Conservation (phyloP, 805 yeast genomes). For the Debaryomyces tyrocola region DNA sequence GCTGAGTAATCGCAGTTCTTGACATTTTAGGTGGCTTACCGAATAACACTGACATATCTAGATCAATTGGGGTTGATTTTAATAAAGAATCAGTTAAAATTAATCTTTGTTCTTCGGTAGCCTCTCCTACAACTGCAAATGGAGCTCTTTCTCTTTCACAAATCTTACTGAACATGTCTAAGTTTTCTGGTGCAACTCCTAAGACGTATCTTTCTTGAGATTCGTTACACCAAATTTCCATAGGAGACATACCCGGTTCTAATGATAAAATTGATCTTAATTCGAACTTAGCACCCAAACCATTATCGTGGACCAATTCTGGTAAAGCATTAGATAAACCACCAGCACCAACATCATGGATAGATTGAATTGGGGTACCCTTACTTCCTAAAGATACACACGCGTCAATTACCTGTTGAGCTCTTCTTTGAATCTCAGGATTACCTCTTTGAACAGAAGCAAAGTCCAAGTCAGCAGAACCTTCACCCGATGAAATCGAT, state of each 20-base stretch:
- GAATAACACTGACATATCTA: slow-evolving; percentile 91
- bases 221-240: slow-evolving; percentile 99
- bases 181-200: slow-evolving; percentile 81
- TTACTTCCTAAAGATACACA: slow-evolving; percentile 79
- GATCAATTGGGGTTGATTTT: slow-evolving; percentile 85
- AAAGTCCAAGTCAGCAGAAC: slow-evolving; percentile 92
- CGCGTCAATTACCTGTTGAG: slow-evolving; percentile 95
- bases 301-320: slow-evolving; percentile 95
- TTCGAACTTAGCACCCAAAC: slow-evolving; percentile 90
- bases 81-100: slow-evolving; percentile 77
- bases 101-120: slow-evolving; percentile 83
- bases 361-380: slow-evolving; percentile 79
- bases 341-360: slow-evolving; percentile 99
- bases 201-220: slow-evolving; percentile 97
- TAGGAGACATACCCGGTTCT: slow-evolving; percentile 98
- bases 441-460: slow-evolving; percentile 99
- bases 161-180: slow-evolving; percentile 68
- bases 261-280: slow-evolving; percentile 84
- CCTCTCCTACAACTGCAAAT: slow-evolving; percentile 92
- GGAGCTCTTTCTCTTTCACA: slow-evolving; percentile 97
- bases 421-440: slow-evolving; percentile 99
- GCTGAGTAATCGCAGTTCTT: slow-evolving; percentile 64
- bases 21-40: slow-evolving; percentile 98
- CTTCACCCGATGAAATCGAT: slow-evolving; percentile 93
- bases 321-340: slow-evolving; percentile 97